Percentiles rank a stretch among this genome's conserved stretches.
phyloP scores from a whole-genome alignment of 768 basidiomycete genomes.

The Candolleomyces efflorescens region DNA sequence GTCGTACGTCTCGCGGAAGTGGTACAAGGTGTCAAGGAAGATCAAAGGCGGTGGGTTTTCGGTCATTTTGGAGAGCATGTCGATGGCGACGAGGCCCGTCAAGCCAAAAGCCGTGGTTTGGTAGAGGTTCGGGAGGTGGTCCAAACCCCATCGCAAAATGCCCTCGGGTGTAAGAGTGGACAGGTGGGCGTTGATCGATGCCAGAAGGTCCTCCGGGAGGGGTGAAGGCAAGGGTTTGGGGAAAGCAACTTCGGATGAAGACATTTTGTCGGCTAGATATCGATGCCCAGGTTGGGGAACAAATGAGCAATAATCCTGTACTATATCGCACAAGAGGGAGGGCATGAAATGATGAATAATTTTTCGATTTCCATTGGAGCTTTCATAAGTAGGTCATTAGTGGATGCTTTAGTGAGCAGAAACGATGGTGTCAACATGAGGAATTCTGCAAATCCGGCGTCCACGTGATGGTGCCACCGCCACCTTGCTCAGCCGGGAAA shows the following conservation, averaged over 20 bases:
- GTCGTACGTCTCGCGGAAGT: constrained; percentile 90
- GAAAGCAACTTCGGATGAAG: constrained; percentile 16
- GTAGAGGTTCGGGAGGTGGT: constrained; percentile 72
- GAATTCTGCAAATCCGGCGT: neutral
- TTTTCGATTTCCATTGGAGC: neutral
- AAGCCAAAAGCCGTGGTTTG: constrained; percentile 98
- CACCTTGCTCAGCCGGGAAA: constrained; percentile 1
- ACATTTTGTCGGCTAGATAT: neutral
- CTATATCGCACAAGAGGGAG: neutral
- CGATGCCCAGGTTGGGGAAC: neutral
- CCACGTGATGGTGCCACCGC: constrained; percentile 8
- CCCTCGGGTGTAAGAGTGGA: constrained; percentile 70
- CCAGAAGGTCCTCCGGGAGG: constrained; percentile 53
- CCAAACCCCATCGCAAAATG: constrained; percentile 82
- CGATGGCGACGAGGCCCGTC: constrained; percentile 89
- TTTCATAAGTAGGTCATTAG: neutral
- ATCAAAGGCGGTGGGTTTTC: constrained; percentile 73
- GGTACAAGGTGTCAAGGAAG: constrained; percentile 96
- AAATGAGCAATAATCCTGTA: neutral
- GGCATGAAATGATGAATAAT: neutral
- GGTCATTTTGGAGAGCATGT: constrained; percentile 89
- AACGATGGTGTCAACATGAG: constrained; percentile 13
- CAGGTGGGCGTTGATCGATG: constrained; percentile 71
- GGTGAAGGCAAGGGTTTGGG: constrained; percentile 52
- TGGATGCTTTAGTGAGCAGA: neutral